Percentiles rank a stretch among this genome's conserved stretches.
These are phyloP conservation scores for Beta macrorhiza DNA, from an alignment of 179 eudicot genomes.

Conservation along the genomic window DNA sequence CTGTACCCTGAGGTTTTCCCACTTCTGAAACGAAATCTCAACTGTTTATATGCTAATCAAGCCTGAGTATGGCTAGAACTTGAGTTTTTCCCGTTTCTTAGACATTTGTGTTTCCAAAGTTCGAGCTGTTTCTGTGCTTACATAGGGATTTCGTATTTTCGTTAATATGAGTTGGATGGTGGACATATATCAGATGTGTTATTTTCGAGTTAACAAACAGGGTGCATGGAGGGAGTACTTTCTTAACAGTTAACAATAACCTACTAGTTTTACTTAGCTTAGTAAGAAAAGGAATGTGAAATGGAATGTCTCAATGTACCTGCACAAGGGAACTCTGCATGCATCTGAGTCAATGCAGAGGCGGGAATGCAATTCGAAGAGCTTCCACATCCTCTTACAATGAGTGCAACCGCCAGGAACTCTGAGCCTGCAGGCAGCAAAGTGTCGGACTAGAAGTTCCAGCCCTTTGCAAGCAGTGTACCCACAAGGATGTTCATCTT, in stretches of 20 bases:
- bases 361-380: constrained; percentile 79
- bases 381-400: constrained; percentile 95
- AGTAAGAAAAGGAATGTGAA: not conserved
- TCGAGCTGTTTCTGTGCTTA: too few species aligned
- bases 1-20: too few species aligned
- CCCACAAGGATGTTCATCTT: constrained; percentile 58
- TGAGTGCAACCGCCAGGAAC: constrained; percentile 79
- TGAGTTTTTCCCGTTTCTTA: too few species aligned
- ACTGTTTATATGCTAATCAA: too few species aligned
- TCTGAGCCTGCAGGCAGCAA: constrained; percentile 76
- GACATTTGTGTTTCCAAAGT: too few species aligned
- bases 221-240: not conserved
- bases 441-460: constrained; percentile 73
- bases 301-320: constrained; percentile 36
- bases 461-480: constrained; percentile 70
- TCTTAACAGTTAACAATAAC: not conserved
- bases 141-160: too few species aligned
- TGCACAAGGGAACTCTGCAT: constrained; percentile 93
- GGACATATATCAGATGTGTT: too few species aligned
- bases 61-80: too few species aligned
- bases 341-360: constrained; percentile 63
- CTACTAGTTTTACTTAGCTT: not conserved
- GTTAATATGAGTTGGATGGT: too few species aligned
- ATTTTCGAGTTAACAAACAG: not conserved
- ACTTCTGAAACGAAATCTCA: too few species aligned